Evolutionary conservation across 2,329 filamentous ascomycete species (phyloP).

Genomic region (Geosmithia morbida): DNA sequence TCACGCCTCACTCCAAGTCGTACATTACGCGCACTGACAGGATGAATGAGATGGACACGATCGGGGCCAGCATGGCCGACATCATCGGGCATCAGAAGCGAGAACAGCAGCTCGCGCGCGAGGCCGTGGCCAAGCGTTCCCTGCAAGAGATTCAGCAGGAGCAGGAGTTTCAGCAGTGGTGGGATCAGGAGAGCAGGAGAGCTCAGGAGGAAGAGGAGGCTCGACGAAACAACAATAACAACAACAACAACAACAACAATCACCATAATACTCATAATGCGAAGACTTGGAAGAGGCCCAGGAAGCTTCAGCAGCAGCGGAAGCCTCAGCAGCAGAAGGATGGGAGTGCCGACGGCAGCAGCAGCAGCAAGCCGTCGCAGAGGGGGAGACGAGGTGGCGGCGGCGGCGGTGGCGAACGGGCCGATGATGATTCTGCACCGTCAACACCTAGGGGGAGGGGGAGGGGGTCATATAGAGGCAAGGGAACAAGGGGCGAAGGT

Average conservation of each 20-base stretch:
- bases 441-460: background rate
- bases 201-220: constrained; percentile 52
- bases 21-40: constrained; percentile 44
- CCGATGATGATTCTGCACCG: background rate
- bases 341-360: background rate
- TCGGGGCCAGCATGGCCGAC: constrained; percentile 67
- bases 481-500: background rate
- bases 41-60: constrained; percentile 33
- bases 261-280: background rate
- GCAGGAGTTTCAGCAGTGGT: constrained; percentile 94
- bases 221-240: constrained; percentile 13
- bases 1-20: constrained; percentile 45
- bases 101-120: constrained; percentile 69
- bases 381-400: background rate
- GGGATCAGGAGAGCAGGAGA: constrained; percentile 70
- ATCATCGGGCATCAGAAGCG: constrained; percentile 79
- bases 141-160: constrained; percentile 93
- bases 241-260: constrained; percentile 11
- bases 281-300: background rate
- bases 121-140: constrained; percentile 76
- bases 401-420: background rate
- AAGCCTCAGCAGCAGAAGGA: background rate
- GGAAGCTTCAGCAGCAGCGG: background rate
- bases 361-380: background rate
- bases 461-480: background rate